Evolutionary conservation across 1,139 yeast genomes (phyloP).

Genomic region (Hansenula sp.): DNA sequence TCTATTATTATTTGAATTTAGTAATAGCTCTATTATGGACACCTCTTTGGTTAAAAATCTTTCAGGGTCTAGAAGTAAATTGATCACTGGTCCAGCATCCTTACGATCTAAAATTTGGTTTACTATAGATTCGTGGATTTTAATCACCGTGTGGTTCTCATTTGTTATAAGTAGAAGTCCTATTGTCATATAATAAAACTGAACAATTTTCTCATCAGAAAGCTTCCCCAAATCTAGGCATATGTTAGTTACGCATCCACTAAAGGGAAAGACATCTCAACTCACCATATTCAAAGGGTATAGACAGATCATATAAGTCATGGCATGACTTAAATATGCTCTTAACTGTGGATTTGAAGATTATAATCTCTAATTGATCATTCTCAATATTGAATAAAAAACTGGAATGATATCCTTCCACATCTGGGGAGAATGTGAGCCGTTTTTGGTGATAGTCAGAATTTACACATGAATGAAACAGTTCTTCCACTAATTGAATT

Average conservation of each 20-base stretch:
- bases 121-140: constrained; percentile 25
- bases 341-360: constrained; percentile 25
- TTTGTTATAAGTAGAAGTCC: constrained; percentile 37
- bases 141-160: constrained; percentile 33
- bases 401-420: constrained; percentile 12
- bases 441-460: constrained; percentile 9
- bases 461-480: constrained; percentile 8
- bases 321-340: constrained; percentile 28
- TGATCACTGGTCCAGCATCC: constrained; percentile 3
- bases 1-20: constrained; percentile 33
- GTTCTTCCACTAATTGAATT: background rate
- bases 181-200: constrained; percentile 23
- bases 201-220: constrained; percentile 4
- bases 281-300: background rate
- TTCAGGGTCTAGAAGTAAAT: constrained; percentile 10
- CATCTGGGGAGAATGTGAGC: constrained; percentile 21
- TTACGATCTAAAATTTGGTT: constrained; percentile 3
- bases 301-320: constrained; percentile 11
- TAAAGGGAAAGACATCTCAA: background rate
- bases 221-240: constrained; percentile 1
- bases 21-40: constrained; percentile 23
- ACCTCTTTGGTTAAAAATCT: constrained; percentile 24
- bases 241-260: constrained; percentile 9
- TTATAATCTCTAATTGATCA: constrained; percentile 24
- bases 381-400: constrained; percentile 17